A percentile compares a stretch with the other conserved stretches of the same genome.
phyloP scores from a whole-genome alignment of 768 basidiomycete genomes.

The Macrocybe gigantea region DNA sequence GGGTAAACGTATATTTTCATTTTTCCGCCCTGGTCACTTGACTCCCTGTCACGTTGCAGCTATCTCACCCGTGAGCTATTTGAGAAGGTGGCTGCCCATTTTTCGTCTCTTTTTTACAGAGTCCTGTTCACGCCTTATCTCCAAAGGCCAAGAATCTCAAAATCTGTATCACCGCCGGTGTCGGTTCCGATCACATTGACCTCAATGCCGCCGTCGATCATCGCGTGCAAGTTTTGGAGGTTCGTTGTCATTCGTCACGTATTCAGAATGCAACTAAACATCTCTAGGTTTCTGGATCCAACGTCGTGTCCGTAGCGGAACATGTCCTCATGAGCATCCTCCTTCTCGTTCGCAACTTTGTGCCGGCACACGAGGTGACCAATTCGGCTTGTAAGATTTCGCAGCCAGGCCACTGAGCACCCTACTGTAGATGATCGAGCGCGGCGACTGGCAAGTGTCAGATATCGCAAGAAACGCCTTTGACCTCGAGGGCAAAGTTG shows the following conservation, averaged over 20 bases:
- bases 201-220: conserved; percentile 81
- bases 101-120: neutral
- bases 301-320: conserved; percentile 89
- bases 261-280: conserved; percentile 5
- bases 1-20: conserved; percentile 28
- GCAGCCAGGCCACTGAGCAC: neutral
- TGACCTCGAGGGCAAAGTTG: conserved; percentile 87
- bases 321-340: conserved; percentile 91
- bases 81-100: conserved; percentile 42
- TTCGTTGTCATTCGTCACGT: conserved; percentile 7
- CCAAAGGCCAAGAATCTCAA: conserved; percentile 81
- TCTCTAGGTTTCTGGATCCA: conserved; percentile 71
- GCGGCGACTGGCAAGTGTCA: conserved; percentile 85
- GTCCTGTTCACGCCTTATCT: neutral
- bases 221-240: conserved; percentile 75
- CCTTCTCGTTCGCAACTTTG: conserved; percentile 84
- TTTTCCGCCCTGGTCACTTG: neutral
- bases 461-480: conserved; percentile 77
- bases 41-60: conserved; percentile 13
- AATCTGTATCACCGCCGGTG: conserved; percentile 85
- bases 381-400: neutral
- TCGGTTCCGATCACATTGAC: conserved; percentile 88
- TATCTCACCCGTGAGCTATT: conserved; percentile 73
- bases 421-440: conserved; percentile 60
- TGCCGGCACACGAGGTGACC: conserved; percentile 74